Base-by-base conservation (phyloP, 176 grass and related monocot species). In the Oryza coarctata region DNA sequence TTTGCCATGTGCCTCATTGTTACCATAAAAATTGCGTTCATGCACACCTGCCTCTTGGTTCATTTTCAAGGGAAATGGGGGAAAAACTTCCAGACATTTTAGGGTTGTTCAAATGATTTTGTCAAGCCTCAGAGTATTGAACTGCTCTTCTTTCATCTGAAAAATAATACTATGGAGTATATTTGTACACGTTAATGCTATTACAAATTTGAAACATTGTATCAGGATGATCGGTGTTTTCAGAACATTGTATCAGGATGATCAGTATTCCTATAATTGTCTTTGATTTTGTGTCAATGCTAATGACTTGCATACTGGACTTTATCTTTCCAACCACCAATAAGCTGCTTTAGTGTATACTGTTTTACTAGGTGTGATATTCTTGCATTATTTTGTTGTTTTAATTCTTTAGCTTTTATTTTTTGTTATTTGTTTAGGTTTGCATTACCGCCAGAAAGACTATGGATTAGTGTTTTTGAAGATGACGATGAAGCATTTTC, bases 401-500 rank as follows among this genome's bases (percentile, higher is more conserved):
- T 25, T 60, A 60, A 55, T 36, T 43, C 8, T n/a, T 3, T 36
- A 26, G 28, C 68, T 58, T 81, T 78, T 15, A 43, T 85, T 87
- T 65, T 52, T 25, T 28, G 12, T 49, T 80, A 30, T 77, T 86
- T 75, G 74, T 86, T 43, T 76, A 98, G 95, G 78, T 98, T 87
- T 89, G 88, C 82, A 6, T 89, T 98, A 49, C 81, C 90, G 3
- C 82, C 95, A 73, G 95, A 93, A 74, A 98, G 92, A 86, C 68
- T 98, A 69, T 98, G 95, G 95, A 86, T 98, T 81, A 98, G 95
- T 94, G 88, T 98, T 76, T 98, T 94, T 49, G 84, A 88, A 84
- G 90, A 98, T 82, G 95, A 98, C 5, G 85, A 98, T 70, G 95
- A 98, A 87, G 90, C 95, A 82, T 98, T 98, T 76, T 86, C 86